phyloP scores from a whole-genome alignment of 2,329 filamentous ascomycete genomes.

The Alternaria hordeiaustralica region DNA sequence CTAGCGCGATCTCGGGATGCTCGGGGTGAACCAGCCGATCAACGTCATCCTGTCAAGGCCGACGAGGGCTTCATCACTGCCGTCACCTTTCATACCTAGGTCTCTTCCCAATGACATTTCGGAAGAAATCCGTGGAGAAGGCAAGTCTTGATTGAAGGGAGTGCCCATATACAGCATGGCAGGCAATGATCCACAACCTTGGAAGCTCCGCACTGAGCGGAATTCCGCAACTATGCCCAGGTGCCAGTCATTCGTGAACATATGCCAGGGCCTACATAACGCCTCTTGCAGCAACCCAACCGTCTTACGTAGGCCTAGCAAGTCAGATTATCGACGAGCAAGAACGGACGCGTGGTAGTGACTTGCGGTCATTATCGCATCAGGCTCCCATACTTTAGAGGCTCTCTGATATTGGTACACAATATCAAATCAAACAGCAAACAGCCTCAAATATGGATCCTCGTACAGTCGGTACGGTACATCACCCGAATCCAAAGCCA shows the following conservation, averaged over 20 bases:
- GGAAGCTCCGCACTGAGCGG: background rate
- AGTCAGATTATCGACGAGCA: background rate
- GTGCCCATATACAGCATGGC: background rate
- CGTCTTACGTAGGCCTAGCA: background rate
- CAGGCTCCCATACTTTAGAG: background rate
- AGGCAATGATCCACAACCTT: background rate
- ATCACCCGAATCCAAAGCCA: accelerated
- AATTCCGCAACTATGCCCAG: background rate
- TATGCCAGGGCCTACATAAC: background rate
- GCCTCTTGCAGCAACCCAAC: background rate
- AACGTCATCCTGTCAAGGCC: background rate
- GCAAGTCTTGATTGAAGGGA: background rate
- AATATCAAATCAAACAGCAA: background rate
- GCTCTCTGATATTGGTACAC: background rate
- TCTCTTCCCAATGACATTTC: background rate
- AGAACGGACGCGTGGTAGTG: background rate
- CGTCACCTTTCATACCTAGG: background rate
- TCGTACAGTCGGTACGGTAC: background rate
- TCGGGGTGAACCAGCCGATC: background rate
- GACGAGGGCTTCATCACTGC: background rate
- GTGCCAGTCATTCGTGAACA: background rate
- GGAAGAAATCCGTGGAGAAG: background rate
- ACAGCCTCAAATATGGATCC: background rate
- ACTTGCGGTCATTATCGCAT: background rate
- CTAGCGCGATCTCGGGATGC: background rate